These are phyloP conservation scores for Pleurotus tuoliensis DNA, from an alignment of 768 basidiomycete genomes.

Conservation along the genomic window DNA sequence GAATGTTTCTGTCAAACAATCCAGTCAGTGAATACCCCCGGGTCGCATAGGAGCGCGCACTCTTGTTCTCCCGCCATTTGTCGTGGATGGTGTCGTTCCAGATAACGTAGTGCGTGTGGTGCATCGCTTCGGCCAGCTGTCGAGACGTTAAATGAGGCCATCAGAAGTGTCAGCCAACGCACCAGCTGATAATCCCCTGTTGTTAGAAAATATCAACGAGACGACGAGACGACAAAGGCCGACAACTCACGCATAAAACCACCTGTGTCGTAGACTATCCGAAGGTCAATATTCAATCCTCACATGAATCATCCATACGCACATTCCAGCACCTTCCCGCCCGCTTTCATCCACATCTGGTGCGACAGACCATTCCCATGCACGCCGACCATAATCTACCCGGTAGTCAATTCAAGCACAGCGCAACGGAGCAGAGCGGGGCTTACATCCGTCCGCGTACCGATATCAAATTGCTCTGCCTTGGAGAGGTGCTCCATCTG, in stretches of 20 bases:
- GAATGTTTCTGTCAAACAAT: background rate
- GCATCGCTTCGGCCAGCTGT: slow-evolving; percentile 6
- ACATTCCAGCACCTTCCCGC: background rate
- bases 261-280: background rate
- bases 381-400: slow-evolving; percentile 6
- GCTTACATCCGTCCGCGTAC: slow-evolving; percentile 5
- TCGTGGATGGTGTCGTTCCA: slow-evolving; percentile 5
- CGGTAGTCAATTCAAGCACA: background rate
- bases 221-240: too few species aligned
- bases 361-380: slow-evolving; percentile 7
- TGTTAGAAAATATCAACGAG: too few species aligned
- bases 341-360: slow-evolving; percentile 8
- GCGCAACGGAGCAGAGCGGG: background rate
- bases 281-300: background rate
- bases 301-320: background rate
- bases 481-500: slow-evolving; percentile 5
- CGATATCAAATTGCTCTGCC: slow-evolving; percentile 3
- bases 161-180: background rate
- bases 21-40: background rate
- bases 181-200: slow-evolving; percentile 7
- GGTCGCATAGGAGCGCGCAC: background rate
- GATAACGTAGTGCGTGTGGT: slow-evolving; percentile 6
- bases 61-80: background rate
- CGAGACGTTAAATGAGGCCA: background rate
- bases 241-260: background rate